Percentiles rank a stretch among this genome's conserved stretches.
Conservation (phyloP, 306 rosid genomes). For the Nissolia schottii region DNA sequence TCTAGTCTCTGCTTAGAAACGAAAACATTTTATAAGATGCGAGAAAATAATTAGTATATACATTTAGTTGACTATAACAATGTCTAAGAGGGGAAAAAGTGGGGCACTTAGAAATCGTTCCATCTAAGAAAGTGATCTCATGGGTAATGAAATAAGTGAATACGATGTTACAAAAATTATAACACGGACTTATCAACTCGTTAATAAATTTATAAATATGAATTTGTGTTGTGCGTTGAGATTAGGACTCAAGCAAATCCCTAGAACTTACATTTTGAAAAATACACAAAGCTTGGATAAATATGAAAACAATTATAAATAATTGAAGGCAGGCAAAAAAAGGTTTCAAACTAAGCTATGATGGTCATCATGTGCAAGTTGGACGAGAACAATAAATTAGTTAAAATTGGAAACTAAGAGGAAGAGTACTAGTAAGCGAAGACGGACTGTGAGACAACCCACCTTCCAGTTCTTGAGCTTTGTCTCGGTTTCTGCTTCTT, state of each 20-base stretch:
- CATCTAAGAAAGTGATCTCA: background rate
- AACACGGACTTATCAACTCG: background rate
- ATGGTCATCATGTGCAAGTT: background rate
- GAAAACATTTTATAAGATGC: background rate
- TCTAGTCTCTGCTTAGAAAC: background rate
- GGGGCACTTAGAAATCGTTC: background rate
- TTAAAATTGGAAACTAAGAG: background rate
- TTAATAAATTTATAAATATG: background rate
- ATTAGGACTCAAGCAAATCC: background rate
- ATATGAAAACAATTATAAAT: background rate
- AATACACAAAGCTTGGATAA: no score
- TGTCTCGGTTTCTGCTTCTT: slow-evolving; percentile 26
- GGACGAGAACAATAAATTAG: background rate
- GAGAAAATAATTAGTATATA: background rate
- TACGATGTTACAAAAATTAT: background rate
- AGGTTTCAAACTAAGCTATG: background rate
- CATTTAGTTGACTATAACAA: background rate
- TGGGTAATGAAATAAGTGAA: background rate
- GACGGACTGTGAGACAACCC: slow-evolving; percentile 21
- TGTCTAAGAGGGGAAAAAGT: background rate
- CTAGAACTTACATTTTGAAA: no score
- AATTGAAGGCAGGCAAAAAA: background rate
- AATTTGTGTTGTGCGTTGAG: background rate
- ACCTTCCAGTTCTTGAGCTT: slow-evolving; percentile 22
- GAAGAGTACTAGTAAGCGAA: background rate